phyloP scores from a whole-genome alignment of 495 filamentous ascomycete species.

The Daldinia concentrica region DNA sequence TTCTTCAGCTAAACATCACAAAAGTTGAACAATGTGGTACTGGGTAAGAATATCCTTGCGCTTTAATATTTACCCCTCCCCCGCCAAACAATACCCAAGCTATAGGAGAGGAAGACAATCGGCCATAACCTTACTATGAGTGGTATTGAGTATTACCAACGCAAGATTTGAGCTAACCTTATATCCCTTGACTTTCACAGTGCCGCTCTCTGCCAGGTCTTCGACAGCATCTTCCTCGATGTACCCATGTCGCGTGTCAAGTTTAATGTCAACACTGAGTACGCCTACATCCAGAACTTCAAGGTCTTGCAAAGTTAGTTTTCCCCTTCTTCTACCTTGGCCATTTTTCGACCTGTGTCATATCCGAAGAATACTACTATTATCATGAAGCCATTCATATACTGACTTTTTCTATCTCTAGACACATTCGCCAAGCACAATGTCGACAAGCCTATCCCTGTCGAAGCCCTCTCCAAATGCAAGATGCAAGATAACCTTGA shows the following conservation, averaged over 20 bases:
- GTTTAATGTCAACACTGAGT: slow-evolving; percentile 97
- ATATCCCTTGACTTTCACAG: slow-evolving; percentile 56
- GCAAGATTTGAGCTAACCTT: slow-evolving; percentile 32
- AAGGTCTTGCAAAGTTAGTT: slow-evolving; percentile 92
- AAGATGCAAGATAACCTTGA: slow-evolving; percentile 99
- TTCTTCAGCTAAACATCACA: slow-evolving; percentile 95
- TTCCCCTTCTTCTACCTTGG: background rate
- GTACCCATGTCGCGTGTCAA: slow-evolving; percentile 96
- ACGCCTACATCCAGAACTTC: slow-evolving; percentile 97
- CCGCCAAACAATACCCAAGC: slow-evolving; percentile 27
- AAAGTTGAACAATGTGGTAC: slow-evolving; percentile 99
- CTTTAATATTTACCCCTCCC: slow-evolving; percentile 51
- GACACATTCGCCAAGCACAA: slow-evolving; percentile 84
- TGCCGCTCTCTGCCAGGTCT: slow-evolving; percentile 94
- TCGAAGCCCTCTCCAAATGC: slow-evolving; percentile 91
- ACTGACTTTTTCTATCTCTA: slow-evolving; percentile 50
- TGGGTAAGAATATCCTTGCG: slow-evolving; percentile 71
- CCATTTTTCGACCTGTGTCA: background rate
- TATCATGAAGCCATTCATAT: slow-evolving; percentile 8
- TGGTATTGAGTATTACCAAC: slow-evolving; percentile 2
- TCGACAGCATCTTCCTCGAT: slow-evolving; percentile 97
- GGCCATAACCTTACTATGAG: slow-evolving; percentile 13
- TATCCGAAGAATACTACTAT: background rate
- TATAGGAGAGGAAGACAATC: slow-evolving; percentile 6
- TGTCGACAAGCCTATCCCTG: slow-evolving; percentile 86